A percentile compares a stretch with the other conserved stretches of the same genome.
phyloP scores from a whole-genome alignment of 2,329 filamentous ascomycete genomes.

The Xylaria polymorpha region DNA sequence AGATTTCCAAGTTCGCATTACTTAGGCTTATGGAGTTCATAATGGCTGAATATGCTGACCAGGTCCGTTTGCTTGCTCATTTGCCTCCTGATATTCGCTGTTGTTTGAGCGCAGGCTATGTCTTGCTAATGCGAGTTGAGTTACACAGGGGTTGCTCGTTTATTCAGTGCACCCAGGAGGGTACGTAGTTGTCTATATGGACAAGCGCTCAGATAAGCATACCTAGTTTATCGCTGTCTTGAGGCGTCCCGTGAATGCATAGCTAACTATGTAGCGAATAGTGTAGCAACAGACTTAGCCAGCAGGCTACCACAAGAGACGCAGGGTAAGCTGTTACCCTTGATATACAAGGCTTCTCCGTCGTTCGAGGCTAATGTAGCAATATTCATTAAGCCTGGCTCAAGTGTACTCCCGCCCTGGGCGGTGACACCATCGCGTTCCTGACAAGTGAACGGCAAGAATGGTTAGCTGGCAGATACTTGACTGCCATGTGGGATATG shows the following conservation, averaged over 20 bases:
- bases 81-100: conserved; percentile 53
- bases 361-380: neutral
- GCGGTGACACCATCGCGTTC: conserved; percentile 58
- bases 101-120: conserved; percentile 38
- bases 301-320: conserved; percentile 48
- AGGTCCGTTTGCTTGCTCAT: conserved; percentile 53
- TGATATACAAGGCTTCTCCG: neutral
- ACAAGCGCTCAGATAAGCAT: neutral
- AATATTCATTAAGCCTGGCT: conserved; percentile 47
- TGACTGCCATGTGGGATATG: conserved; percentile 61
- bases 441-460: conserved; percentile 55
- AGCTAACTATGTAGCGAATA: conserved; percentile 17
- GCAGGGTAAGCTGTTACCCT: conserved; percentile 33
- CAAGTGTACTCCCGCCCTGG: conserved; percentile 51
- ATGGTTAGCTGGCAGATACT: conserved; percentile 60
- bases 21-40: conserved; percentile 62
- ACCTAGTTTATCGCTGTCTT: neutral
- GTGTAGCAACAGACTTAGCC: conserved; percentile 45
- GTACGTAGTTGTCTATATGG: conserved; percentile 7
- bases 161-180: conserved; percentile 42
- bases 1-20: conserved; percentile 61
- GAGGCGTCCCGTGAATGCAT: neutral
- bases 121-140: conserved; percentile 15
- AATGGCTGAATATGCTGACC: conserved; percentile 56
- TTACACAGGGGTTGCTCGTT: conserved; percentile 37